These are phyloP conservation scores for Cornus florida DNA, from an alignment of 148 eudicot genomes.

Conservation along the genomic window DNA sequence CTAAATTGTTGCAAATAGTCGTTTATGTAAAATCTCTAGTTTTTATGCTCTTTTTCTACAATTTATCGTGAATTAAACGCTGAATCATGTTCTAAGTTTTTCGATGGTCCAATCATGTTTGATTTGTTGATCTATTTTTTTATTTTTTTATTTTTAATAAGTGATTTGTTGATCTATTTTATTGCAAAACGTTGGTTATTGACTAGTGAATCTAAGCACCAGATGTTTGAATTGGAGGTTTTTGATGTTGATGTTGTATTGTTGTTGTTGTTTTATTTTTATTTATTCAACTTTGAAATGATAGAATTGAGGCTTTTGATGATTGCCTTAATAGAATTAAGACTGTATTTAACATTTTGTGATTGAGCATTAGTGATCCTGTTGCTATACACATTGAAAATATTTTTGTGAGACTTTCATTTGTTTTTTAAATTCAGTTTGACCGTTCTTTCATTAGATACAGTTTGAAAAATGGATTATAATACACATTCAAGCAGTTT, in stretches of 20 bases:
- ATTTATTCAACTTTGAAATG: neutral
- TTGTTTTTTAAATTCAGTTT: neutral
- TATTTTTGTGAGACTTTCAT: neutral
- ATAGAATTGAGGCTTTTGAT: neutral
- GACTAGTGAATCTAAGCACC: neutral
- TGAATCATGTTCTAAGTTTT: neutral
- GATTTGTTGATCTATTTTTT: neutral
- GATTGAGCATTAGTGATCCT: neutral
- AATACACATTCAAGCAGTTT: neutral
- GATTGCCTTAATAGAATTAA: neutral
- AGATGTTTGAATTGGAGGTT: neutral
- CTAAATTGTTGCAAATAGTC: neutral
- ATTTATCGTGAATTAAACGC: neutral
- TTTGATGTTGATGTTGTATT: neutral
- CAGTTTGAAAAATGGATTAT: neutral
- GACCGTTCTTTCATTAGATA: neutral
- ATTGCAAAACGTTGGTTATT: neutral
- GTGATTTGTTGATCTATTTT: neutral
- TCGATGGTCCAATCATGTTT: neutral
- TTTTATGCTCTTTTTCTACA: neutral
- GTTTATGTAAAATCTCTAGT: neutral
- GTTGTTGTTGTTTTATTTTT: neutral
- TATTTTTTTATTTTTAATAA: neutral
- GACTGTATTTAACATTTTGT: neutral
- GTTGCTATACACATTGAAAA: too few species aligned